Evolutionary conservation across 2,329 filamentous ascomycete genomes (phyloP).

Genomic region (Pseudocercospora pini-densiflorae): DNA sequence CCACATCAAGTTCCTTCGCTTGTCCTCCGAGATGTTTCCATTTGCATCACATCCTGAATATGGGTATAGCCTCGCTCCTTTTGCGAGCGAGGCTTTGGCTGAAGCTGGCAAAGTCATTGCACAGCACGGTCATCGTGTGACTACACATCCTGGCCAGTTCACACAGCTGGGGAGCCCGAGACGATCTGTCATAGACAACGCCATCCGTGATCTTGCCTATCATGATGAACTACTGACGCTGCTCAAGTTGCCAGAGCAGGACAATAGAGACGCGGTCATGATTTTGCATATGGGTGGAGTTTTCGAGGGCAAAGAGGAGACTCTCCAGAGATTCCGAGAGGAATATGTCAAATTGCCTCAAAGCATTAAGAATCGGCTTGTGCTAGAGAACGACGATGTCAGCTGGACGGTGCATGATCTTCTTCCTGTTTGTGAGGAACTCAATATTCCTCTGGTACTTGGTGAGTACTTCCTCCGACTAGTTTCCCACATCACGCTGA

Average conservation of each 20-base stretch:
- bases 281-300: constrained; percentile 91
- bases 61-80: constrained; percentile 82
- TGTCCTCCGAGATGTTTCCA: constrained; percentile 96
- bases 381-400: constrained; percentile 94
- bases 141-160: constrained; percentile 90
- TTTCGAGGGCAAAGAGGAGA: constrained; percentile 83
- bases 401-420: constrained; percentile 91
- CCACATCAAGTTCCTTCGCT: constrained; percentile 86
- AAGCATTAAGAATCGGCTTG: constrained; percentile 76
- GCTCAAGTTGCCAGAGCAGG: constrained; percentile 75
- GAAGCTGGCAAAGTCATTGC: constrained; percentile 78
- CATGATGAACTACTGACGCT: constrained; percentile 84
- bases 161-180: constrained; percentile 89
- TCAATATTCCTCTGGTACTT: constrained; percentile 91
- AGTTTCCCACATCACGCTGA: not conserved
- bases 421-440: constrained; percentile 80
- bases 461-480: not conserved
- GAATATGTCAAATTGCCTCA: constrained; percentile 72
- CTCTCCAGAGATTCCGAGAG: constrained; percentile 74
- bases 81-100: constrained; percentile 76
- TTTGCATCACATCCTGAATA: constrained; percentile 89
- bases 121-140: constrained; percentile 80
- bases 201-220: constrained; percentile 82
- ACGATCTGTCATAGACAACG: constrained; percentile 73
- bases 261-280: constrained; percentile 87